These are phyloP conservation scores for Euptelea pleiosperma DNA, from an alignment of 164 flowering plant genomes.

Conservation along the genomic window DNA sequence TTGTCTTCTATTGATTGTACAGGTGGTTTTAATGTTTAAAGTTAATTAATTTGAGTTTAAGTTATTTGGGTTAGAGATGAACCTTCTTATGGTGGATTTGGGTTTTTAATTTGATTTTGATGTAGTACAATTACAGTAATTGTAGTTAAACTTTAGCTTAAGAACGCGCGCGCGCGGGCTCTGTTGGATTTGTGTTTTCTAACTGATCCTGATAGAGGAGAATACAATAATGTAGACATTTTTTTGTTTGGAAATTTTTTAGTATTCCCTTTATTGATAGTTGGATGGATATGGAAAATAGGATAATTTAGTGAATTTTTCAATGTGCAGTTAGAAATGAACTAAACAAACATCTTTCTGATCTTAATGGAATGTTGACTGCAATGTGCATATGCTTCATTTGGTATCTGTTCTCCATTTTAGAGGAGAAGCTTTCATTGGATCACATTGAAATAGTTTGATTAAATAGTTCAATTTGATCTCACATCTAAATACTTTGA, in stretches of 20 bases:
- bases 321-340: background rate
- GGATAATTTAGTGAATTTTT: background rate
- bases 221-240: too few relatives aligned
- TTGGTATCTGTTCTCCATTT: background rate
- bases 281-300: background rate
- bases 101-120: too few relatives aligned
- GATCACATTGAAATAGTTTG: background rate
- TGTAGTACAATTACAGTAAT: too few relatives aligned
- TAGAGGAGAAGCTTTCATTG: background rate
- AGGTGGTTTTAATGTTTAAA: too few relatives aligned
- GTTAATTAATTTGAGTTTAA: too few relatives aligned
- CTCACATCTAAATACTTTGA: constrained; percentile 9
- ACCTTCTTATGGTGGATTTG: too few relatives aligned
- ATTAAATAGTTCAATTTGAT: background rate
- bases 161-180: too few relatives aligned
- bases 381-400: background rate
- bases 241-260: background rate
- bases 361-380: background rate
- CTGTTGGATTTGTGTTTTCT: too few relatives aligned
- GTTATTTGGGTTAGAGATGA: too few relatives aligned
- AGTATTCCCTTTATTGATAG: background rate
- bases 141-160: too few relatives aligned
- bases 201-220: too few relatives aligned
- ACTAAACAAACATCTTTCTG: background rate
- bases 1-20: too few relatives aligned